These are phyloP conservation scores for Trametes elegans DNA, from an alignment of 768 basidiomycete species.

Conservation along the genomic window DNA sequence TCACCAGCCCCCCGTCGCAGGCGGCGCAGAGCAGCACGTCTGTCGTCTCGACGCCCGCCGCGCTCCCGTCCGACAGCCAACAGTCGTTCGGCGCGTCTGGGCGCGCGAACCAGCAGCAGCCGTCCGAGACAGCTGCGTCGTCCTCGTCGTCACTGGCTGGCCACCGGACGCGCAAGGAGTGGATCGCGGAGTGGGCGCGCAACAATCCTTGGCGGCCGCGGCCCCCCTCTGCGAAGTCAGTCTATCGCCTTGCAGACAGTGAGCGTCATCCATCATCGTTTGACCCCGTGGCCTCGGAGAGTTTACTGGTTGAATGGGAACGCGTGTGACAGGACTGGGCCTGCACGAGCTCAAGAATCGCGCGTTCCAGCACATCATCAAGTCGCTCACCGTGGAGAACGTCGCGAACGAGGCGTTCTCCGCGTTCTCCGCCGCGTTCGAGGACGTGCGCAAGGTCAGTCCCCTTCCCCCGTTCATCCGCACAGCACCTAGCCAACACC, in stretches of 20 bases:
- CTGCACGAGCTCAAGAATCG: conserved; percentile 69
- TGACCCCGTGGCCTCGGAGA: neutral
- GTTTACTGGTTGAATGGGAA: neutral
- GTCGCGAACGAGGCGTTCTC: conserved; percentile 87
- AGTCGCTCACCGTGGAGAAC: conserved; percentile 73
- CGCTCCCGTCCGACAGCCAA: conserved; percentile 36
- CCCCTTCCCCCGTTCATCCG: neutral
- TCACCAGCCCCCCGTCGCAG: conserved; percentile 23
- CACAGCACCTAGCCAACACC: neutral
- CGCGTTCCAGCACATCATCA: conserved; percentile 75
- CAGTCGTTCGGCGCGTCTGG: conserved; percentile 23
- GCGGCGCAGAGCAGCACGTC: conserved; percentile 3
- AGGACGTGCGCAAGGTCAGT: conserved; percentile 71
- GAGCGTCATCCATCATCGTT: conserved; percentile 26
- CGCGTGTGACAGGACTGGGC: conserved; percentile 69
- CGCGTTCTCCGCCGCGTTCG: conserved; percentile 78
- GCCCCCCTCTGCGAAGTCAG: conserved; percentile 83
- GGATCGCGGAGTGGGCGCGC: conserved; percentile 69
- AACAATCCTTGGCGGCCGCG: conserved; percentile 59
- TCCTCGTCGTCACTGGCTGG: conserved; percentile 4
- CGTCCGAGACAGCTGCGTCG: conserved; percentile 14
- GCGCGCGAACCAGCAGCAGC: conserved; percentile 19
- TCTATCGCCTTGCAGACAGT: conserved; percentile 84
- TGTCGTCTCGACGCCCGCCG: conserved; percentile 10
- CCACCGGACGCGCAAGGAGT: conserved; percentile 52